These are phyloP conservation scores for Salix arbutifolia DNA, from an alignment of 345 rosid genomes.

Conservation along the genomic window DNA sequence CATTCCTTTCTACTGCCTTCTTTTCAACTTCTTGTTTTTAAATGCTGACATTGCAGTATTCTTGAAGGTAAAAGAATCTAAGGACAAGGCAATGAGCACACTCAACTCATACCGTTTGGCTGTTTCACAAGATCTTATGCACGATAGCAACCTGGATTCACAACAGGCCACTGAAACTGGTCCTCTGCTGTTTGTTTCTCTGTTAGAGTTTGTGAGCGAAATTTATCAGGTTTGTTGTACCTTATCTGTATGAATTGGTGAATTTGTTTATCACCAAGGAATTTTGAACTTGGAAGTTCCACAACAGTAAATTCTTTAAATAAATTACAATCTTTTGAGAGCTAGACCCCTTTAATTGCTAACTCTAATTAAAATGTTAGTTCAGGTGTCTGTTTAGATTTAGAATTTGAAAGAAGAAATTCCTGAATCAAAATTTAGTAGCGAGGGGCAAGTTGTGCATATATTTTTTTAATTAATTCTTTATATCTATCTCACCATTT, in stretches of 20 bases:
- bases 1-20: too few species aligned
- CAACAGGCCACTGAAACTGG: constrained; percentile 45
- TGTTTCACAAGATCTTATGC: constrained; percentile 46
- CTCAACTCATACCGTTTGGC: constrained; percentile 57
- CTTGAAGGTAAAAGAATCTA: constrained; percentile 76
- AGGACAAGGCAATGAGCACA: constrained; percentile 78
- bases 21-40: too few species aligned
- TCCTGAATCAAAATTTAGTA: not conserved
- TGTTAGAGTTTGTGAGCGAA: constrained; percentile 89
- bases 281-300: not conserved
- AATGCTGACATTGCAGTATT: constrained; percentile 7
- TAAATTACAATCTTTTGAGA: not conserved
- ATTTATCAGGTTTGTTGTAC: constrained; percentile 67
- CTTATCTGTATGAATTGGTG: not conserved
- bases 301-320: not conserved
- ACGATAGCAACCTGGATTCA: constrained; percentile 48
- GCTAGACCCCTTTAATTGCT: not conserved
- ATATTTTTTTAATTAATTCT: not conserved
- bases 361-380: not conserved
- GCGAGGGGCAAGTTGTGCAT: not conserved
- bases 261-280: not conserved
- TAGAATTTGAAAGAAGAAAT: not conserved
- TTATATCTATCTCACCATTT: not conserved
- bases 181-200: constrained; percentile 64
- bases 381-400: not conserved